Percentiles rank a stretch among this genome's conserved stretches.
Evolutionary conservation across 1,139 yeast genomes (phyloP).

Genomic region (Petasospora rhodanensis): DNA sequence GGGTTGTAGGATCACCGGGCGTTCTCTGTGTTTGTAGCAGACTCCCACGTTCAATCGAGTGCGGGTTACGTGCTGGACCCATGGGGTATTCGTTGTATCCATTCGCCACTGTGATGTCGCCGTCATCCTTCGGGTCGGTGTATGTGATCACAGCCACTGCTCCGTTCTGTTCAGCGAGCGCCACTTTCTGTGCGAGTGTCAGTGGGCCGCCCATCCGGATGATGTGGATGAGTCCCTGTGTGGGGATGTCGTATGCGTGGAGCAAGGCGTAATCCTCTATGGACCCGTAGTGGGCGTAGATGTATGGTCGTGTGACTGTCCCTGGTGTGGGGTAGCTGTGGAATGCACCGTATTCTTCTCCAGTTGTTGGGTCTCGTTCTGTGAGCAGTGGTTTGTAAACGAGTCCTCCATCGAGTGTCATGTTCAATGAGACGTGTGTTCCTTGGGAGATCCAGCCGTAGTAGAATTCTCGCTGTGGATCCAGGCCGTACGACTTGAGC

Average conservation of each 20-base stretch:
- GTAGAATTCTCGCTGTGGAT: slow-evolving; percentile 51
- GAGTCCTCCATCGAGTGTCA: slow-evolving; percentile 34
- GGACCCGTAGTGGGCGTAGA: slow-evolving; percentile 67
- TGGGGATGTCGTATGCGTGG: slow-evolving; percentile 32
- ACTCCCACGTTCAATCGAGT: slow-evolving; percentile 49
- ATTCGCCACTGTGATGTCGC: slow-evolving; percentile 33
- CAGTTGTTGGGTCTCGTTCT: slow-evolving; percentile 57
- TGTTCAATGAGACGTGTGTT: too few species aligned
- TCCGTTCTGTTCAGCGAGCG: slow-evolving; percentile 48
- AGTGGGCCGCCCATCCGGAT: slow-evolving; percentile 57
- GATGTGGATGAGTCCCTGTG: slow-evolving; percentile 49
- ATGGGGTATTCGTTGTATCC: slow-evolving; percentile 39
- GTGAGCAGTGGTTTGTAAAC: slow-evolving; percentile 53
- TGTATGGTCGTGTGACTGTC: slow-evolving; percentile 46
- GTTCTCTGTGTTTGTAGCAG: slow-evolving; percentile 52
- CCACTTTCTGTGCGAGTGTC: slow-evolving; percentile 44
- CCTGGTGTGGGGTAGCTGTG: slow-evolving; percentile 61
- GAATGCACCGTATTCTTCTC: slow-evolving; percentile 47
- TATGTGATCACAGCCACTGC: slow-evolving; percentile 56
- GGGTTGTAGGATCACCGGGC: slow-evolving; percentile 76
- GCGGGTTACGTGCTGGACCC: slow-evolving; percentile 43
- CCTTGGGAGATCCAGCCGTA: slow-evolving; percentile 56
- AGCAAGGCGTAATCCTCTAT: slow-evolving; percentile 50
- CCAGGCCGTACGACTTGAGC: slow-evolving; percentile 41
- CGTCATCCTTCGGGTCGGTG: slow-evolving; percentile 46